Base-by-base conservation (phyloP, 2,329 filamentous ascomycete genomes). In the Tolypocladium ophioglossoides region DNA sequence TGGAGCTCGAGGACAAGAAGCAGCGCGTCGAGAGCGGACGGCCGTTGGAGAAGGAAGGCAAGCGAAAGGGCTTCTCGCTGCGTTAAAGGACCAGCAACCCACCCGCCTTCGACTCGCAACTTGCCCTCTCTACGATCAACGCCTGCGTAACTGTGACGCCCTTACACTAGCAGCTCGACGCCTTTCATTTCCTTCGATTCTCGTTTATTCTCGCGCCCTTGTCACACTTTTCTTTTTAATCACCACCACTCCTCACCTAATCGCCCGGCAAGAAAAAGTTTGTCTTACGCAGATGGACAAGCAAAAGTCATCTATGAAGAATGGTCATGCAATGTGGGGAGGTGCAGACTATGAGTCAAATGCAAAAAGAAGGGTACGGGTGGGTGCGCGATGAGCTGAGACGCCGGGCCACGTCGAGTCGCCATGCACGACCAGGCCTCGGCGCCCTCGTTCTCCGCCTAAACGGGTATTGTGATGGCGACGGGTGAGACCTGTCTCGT, bases 41-140 rank as follows among this genome's bases (percentile, higher is more conserved):
- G 71, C 94, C 94, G 61, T 77, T 97, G 76, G 94, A 97, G 78
- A 91, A 97, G 78, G 92, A 97, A 80, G 86, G 86, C 76, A 96
- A 96, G 87, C 89, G 91, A 77, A 97, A 97, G 89, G 92, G 92
- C 57, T 99, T 99, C 83, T 99, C 94, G 62, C 88, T 99, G 71
- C 91, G 94, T 75, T 95, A 92, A 84, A 62, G 51, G 37, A 48
- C 37, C 39, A n/a, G 22, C 57, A 56, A 41, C 59, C 57, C 59
- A 58, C 58, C 56, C 56, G 49, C 55, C 59, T 48, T 55, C 56
- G 55, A 52, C 55, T 57, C n/a, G 24, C 24, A 56, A 58, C 57
- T 61, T 59, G 58, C 61, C 57, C 61, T 64, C 61, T 68, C 72
- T 69, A 78, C 73, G 75, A 78, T 74, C 75, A 72, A 77, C 74